These are phyloP conservation scores for Zychaea mexicana DNA, from an alignment of 371 early-diverging fungal species.

Conservation along the genomic window DNA sequence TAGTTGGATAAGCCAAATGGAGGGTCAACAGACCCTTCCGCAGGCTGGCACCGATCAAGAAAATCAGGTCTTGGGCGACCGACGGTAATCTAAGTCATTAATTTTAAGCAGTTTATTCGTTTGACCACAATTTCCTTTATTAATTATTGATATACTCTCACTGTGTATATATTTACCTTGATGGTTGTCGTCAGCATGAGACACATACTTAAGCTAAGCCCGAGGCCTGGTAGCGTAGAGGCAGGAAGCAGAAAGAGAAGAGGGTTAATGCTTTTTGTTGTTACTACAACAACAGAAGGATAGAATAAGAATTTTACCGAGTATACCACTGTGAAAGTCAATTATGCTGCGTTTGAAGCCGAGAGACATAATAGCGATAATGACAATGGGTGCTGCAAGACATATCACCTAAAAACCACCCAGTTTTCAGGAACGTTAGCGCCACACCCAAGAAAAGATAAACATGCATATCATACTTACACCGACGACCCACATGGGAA, in stretches of 20 bases:
- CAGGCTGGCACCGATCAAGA: slow-evolving; percentile 81
- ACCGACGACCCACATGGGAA: slow-evolving; percentile 59
- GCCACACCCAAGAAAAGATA: too few relatives aligned
- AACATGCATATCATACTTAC: slow-evolving; percentile 29
- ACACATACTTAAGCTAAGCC: slow-evolving; percentile 65
- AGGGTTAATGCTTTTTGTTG: too few relatives aligned
- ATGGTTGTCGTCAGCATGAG: slow-evolving; percentile 69
- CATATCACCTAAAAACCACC: slow-evolving; percentile 25
- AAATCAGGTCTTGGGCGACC: slow-evolving; percentile 92
- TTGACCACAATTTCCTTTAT: background rate
- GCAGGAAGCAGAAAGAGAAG: too few relatives aligned
- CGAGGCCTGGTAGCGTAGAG: slow-evolving; percentile 50
- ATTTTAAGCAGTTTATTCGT: background rate
- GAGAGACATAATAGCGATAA: slow-evolving; percentile 22
- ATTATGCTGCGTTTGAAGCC: slow-evolving; percentile 19
- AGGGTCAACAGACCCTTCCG: slow-evolving; percentile 54
- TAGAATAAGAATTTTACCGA: slow-evolving; percentile 16
- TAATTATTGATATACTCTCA: background rate
- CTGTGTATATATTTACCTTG: slow-evolving; percentile 25
- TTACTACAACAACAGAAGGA: background rate
- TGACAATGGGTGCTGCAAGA: slow-evolving; percentile 23
- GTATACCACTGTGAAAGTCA: slow-evolving; percentile 31
- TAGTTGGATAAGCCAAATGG: slow-evolving; percentile 58
- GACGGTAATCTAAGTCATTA: slow-evolving; percentile 48
- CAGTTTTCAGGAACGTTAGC: background rate